Percentiles rank a stretch among this genome's conserved stretches.
These are phyloP conservation scores for Neurospora sp. DNA, from an alignment of 495 filamentous ascomycete species.

Conservation along the genomic window DNA sequence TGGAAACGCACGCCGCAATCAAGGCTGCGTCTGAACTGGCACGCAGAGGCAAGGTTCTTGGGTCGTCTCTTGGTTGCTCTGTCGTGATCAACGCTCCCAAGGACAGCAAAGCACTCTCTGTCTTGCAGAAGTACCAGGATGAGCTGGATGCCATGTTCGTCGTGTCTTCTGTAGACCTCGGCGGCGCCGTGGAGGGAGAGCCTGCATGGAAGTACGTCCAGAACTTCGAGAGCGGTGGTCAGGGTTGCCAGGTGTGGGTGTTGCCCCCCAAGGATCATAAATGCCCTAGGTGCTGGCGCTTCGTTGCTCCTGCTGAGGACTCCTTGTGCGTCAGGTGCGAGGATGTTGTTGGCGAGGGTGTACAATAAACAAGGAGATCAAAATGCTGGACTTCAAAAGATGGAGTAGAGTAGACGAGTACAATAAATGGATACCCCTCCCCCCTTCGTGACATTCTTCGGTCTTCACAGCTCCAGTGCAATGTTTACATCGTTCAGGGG, in stretches of 20 bases:
- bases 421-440: slow-evolving; percentile 1
- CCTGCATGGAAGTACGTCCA: slow-evolving; percentile 46
- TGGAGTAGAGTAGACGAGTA: background rate
- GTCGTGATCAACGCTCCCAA: slow-evolving; percentile 42
- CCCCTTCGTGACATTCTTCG: background rate
- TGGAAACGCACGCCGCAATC: slow-evolving; percentile 48
- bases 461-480: background rate
- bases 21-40: slow-evolving; percentile 64
- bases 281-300: slow-evolving; percentile 85
- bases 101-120: slow-evolving; percentile 6
- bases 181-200: slow-evolving; percentile 20
- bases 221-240: slow-evolving; percentile 42
- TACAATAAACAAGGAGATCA: slow-evolving; percentile 1
- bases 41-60: slow-evolving; percentile 52
- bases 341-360: slow-evolving; percentile 40
- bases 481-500: background rate
- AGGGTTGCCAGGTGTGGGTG: slow-evolving; percentile 47
- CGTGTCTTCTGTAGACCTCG: slow-evolving; percentile 56
- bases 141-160: slow-evolving; percentile 70
- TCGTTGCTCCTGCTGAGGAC: slow-evolving; percentile 48
- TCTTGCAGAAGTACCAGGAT: slow-evolving; percentile 44
- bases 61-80: slow-evolving; percentile 62
- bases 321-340: slow-evolving; percentile 66
- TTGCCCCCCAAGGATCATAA: slow-evolving; percentile 58
- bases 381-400: background rate